These are phyloP conservation scores for Glycine tomentella DNA, from an alignment of 306 rosid genomes.

Conservation along the genomic window DNA sequence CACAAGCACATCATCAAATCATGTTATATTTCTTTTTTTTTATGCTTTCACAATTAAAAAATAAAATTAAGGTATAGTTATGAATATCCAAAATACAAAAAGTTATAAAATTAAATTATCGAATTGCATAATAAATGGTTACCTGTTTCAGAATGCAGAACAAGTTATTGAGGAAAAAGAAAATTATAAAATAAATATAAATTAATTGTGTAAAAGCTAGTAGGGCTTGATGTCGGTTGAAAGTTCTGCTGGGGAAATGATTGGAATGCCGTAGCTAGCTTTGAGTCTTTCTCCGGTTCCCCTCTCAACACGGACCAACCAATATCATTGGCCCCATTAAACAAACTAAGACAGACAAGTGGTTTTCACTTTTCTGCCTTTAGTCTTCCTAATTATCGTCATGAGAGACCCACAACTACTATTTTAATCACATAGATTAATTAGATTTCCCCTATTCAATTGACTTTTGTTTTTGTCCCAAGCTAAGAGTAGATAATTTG, in stretches of 20 bases:
- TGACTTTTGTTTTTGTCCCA: slow-evolving; percentile 15
- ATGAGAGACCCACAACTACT: slow-evolving; percentile 12
- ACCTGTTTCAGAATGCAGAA: neutral
- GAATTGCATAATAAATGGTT: slow-evolving; percentile 9
- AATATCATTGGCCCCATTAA: slow-evolving; percentile 18
- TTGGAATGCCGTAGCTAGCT: slow-evolving; percentile 45
- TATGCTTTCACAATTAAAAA: neutral
- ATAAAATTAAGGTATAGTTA: neutral
- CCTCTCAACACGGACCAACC: slow-evolving; percentile 7
- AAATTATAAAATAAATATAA: neutral
- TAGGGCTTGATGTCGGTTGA: slow-evolving; percentile 53
- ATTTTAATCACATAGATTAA: neutral
- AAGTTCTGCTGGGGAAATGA: slow-evolving; percentile 63
- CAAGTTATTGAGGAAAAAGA: neutral
- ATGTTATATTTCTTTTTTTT: neutral
- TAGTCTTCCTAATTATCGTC: slow-evolving; percentile 30
- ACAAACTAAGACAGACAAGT: slow-evolving; percentile 18
- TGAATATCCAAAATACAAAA: neutral
- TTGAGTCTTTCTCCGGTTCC: no score
- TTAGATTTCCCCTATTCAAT: neutral
- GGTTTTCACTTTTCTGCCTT: slow-evolving; percentile 38
- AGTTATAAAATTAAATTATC: neutral
- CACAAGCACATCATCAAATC: neutral
- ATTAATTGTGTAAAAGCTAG: neutral
- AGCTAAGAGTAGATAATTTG: neutral